phyloP scores from a whole-genome alignment of 345 rosid species.

The Mangifera indica region DNA sequence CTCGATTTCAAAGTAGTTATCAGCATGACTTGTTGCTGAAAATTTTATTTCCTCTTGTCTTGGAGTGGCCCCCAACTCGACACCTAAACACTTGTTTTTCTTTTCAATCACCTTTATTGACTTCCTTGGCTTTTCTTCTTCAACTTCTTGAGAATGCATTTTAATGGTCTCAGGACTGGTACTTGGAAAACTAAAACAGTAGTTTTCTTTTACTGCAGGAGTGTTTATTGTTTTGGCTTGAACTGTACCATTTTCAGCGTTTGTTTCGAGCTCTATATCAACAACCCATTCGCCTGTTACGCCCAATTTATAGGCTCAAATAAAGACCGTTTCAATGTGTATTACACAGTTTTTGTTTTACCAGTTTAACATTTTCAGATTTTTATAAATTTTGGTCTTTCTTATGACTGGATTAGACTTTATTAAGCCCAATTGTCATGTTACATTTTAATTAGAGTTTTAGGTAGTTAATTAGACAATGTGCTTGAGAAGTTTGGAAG shows the following conservation, averaged over 20 bases:
- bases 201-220: not conserved
- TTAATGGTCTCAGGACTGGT: slow-evolving; percentile 12
- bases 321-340: too few relatives aligned
- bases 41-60: slow-evolving; percentile 32
- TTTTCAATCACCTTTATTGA: slow-evolving; percentile 49
- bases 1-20: slow-evolving; percentile 37
- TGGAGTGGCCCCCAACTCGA: slow-evolving; percentile 43
- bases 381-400: too few relatives aligned
- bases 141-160: slow-evolving; percentile 18
- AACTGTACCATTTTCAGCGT: slow-evolving; percentile 20
- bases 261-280: too few relatives aligned
- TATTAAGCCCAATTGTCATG: too few relatives aligned
- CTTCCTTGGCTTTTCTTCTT: slow-evolving; percentile 38
- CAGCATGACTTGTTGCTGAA: slow-evolving; percentile 21
- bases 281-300: too few relatives aligned
- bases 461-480: too few relatives aligned
- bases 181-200: slow-evolving; percentile 37
- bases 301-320: too few relatives aligned
- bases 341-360: too few relatives aligned
- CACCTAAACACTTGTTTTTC: slow-evolving; percentile 29
- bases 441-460: too few relatives aligned
- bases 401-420: too few relatives aligned
- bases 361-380: too few relatives aligned
- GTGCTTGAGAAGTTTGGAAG: too few relatives aligned
- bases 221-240: slow-evolving; percentile 18